Evolutionary conservation across 2,329 filamentous ascomycete species (phyloP), one percentile per base, ranked within the genome.

Genomic region (Mycogone perniciosa): DNA sequence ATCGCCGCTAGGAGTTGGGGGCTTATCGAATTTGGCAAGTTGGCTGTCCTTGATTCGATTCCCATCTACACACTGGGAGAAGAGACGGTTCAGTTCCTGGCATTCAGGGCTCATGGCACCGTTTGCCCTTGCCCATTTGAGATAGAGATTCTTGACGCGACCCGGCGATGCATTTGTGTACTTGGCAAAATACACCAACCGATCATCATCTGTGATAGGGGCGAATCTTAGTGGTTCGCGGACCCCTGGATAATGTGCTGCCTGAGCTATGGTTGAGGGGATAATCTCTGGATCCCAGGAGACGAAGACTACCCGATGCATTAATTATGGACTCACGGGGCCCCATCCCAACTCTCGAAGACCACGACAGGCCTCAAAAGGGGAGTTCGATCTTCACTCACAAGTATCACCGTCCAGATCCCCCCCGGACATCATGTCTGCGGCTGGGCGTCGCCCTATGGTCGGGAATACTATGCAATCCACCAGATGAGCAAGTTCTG

Each of bases 391-490:
- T 37, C 27, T 38, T 35, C 10, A 57, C 64, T 58, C 59, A 69
- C 68, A 72, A 30, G 58, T 67, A 54, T 72, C 68, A 5, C 70
- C 69, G 47, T 72, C 69, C 3, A 72, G 56, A 57, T 72, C 70
- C 10, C 70, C 69, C 1, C 70, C 69, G 13, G 69, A 72, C 69
- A 71, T 71, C 46, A 71, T 55, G 54, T 72, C 70, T 5, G 69
- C 68, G 6, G 63, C 64, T 6, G 69, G 68, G 39, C 70, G 55
- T 27, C 57, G 62, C 6, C 70, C 70, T 45, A 57, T 50, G 2
- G 64, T 66, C 4, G 70, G 57, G 51, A 71, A 72, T 7, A 72
- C 67, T 39, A 72, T 70, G 52, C 70, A 72, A 51, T 71, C 70
- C 6, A 65, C 62, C 9, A 72, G 57, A 46, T 71, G 67, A 7